These are phyloP conservation scores for Microdochium nivale DNA, from an alignment of 2,329 filamentous ascomycete genomes.

Conservation along the genomic window DNA sequence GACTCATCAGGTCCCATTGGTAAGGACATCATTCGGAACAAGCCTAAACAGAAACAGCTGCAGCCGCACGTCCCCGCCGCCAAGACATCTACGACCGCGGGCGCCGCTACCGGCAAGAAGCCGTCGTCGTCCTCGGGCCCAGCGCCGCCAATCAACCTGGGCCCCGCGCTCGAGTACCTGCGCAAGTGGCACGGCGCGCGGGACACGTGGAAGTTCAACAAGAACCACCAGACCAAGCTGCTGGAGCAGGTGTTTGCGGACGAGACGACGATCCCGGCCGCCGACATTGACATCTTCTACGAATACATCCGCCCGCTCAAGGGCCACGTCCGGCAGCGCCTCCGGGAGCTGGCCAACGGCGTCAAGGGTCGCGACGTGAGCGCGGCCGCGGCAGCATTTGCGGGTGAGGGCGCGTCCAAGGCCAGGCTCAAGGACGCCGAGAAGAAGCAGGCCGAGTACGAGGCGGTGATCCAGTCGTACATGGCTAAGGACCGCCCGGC, in stretches of 20 bases:
- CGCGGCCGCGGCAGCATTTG: slow-evolving; percentile 36
- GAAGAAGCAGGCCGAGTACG: slow-evolving; percentile 46
- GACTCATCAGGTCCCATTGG: neutral
- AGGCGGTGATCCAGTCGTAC: slow-evolving; percentile 44
- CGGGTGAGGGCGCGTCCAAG: slow-evolving; percentile 17
- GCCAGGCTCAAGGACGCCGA: slow-evolving; percentile 36
- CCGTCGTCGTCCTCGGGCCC: neutral
- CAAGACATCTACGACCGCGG: slow-evolving; percentile 24
- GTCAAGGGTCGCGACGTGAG: slow-evolving; percentile 49
- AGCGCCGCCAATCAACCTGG: slow-evolving; percentile 31
- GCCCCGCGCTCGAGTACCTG: slow-evolving; percentile 68
- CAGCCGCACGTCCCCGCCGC: slow-evolving; percentile 19
- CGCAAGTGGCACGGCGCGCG: slow-evolving; percentile 64
- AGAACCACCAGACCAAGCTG: slow-evolving; percentile 78
- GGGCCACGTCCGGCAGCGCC: slow-evolving; percentile 61
- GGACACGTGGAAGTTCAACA: slow-evolving; percentile 88
- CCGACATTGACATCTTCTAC: slow-evolving; percentile 61
- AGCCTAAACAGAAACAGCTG: slow-evolving; percentile 23
- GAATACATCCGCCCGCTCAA: slow-evolving; percentile 74
- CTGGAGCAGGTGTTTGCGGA: slow-evolving; percentile 75
- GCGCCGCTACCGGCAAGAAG: slow-evolving; percentile 8
- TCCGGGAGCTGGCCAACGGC: slow-evolving; percentile 58
- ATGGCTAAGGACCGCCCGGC: slow-evolving; percentile 18
- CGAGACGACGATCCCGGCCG: slow-evolving; percentile 58
- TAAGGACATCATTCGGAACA: slow-evolving; percentile 16